Percentiles rank a stretch among this genome's conserved stretches.
These are phyloP conservation scores for Oryza nivara DNA, from an alignment of 176 grass and related monocot genomes.

Conservation along the genomic window DNA sequence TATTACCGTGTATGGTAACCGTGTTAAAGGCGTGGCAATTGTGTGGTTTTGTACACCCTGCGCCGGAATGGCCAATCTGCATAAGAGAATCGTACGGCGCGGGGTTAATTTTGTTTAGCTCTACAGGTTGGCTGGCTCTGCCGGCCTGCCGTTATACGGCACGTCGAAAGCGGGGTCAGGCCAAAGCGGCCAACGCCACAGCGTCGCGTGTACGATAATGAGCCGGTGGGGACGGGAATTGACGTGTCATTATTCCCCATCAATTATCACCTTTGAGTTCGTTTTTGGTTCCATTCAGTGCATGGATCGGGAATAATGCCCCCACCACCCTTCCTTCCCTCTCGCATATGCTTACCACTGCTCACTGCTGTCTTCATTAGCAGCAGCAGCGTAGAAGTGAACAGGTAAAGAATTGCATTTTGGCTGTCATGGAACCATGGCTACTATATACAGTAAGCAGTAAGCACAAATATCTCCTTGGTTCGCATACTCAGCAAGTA, in stretches of 20 bases:
- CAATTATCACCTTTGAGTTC: slow-evolving; percentile 34
- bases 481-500: too few relatives aligned
- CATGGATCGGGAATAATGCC: slow-evolving; percentile 37
- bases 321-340: neutral
- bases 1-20: too few relatives aligned
- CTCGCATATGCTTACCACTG: neutral
- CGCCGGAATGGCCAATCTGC: neutral
- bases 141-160: slow-evolving; percentile 13
- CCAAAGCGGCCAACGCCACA: neutral
- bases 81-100: slow-evolving; percentile 9
- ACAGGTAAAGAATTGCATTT: neutral
- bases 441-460: too few relatives aligned
- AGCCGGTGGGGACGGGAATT: neutral
- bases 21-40: too few relatives aligned
- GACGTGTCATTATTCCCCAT: slow-evolving; percentile 43
- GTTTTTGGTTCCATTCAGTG: slow-evolving; percentile 49
- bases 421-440: neutral
- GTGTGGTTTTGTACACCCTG: too few relatives aligned
- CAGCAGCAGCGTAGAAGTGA: neutral
- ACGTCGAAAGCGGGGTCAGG: slow-evolving; percentile 36
- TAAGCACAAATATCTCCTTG: too few relatives aligned
- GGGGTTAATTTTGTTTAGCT: neutral
- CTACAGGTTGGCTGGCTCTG: neutral
- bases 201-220: slow-evolving; percentile 34
- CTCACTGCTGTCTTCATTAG: neutral